Percentiles rank a stretch among this genome's conserved stretches.
Conservation (phyloP, 1,139 yeast genomes). For the Kodamaea arcana region DNA sequence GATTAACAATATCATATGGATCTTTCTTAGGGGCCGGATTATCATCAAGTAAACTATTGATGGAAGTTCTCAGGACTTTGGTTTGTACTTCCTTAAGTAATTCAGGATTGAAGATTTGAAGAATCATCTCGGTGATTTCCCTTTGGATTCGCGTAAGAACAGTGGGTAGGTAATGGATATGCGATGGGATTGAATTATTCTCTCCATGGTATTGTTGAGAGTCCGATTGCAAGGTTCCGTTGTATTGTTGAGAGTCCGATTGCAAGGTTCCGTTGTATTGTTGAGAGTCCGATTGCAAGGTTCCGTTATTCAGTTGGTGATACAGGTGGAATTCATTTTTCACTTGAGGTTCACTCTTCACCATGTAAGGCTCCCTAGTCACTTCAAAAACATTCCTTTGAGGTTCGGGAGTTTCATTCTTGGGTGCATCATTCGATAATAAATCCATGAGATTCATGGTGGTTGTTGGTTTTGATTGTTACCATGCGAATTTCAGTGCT, state of each 20-base stretch:
- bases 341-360: constrained; percentile 9
- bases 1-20: constrained; percentile 14
- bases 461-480: too few relatives aligned
- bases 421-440: constrained; percentile 17
- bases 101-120: constrained; percentile 48
- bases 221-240: too few relatives aligned
- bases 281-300: too few relatives aligned
- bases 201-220: too few relatives aligned
- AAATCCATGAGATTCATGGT: constrained; percentile 39
- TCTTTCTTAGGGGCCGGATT: constrained; percentile 11
- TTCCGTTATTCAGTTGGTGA: background rate
- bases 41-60: constrained; percentile 35
- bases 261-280: too few relatives aligned
- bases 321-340: too few relatives aligned
- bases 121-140: constrained; percentile 50
- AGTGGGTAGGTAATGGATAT: constrained; percentile 52
- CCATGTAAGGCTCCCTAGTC: background rate
- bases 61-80: constrained; percentile 28
- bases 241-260: too few relatives aligned
- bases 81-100: constrained; percentile 28
- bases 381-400: too few relatives aligned
- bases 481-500: too few relatives aligned
- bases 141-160: constrained; percentile 51
- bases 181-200: too few relatives aligned
- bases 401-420: too few relatives aligned